Evolutionary conservation across 257 asterid genomes (phyloP).

Genomic region (Fraxinus pennsylvanica): DNA sequence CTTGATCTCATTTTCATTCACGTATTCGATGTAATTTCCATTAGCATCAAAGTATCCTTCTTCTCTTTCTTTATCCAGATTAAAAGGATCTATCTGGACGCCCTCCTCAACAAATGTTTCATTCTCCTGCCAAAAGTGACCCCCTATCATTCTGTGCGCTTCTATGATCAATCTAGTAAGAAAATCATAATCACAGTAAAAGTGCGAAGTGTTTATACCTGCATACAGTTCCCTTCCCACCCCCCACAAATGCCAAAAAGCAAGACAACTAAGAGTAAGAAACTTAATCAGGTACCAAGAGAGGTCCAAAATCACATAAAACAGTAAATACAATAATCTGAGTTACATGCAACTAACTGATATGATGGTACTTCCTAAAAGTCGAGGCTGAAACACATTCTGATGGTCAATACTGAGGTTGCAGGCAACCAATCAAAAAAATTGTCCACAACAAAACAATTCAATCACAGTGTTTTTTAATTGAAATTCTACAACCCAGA

Average conservation of each 20-base stretch:
- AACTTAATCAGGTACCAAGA: not conserved
- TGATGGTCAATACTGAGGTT: not conserved
- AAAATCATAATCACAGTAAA: not conserved
- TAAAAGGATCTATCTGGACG: conserved; percentile 71
- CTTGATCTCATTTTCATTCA: conserved; percentile 69
- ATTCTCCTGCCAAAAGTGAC: conserved; percentile 57
- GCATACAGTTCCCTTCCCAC: not conserved
- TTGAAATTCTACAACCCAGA: not conserved
- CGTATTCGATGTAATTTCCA: conserved; percentile 84
- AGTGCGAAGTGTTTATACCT: not conserved
- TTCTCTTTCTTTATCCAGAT: conserved; percentile 86
- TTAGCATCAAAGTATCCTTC: conserved; percentile 91
- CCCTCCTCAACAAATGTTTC: conserved; percentile 83
- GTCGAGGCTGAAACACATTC: not conserved
- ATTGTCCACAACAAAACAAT: not conserved
- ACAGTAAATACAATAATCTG: not conserved
- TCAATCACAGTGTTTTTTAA: not conserved
- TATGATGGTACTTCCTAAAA: not conserved
- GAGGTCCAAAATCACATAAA: not conserved
- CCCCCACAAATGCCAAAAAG: not conserved
- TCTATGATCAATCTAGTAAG: not conserved
- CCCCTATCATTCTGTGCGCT: conserved; percentile 7
- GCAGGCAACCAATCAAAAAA: not conserved
- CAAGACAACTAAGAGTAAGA: not conserved
- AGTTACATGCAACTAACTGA: not conserved